Conservation (phyloP, 2,329 filamentous ascomycete species). For the Hypocrella siamensis region DNA sequence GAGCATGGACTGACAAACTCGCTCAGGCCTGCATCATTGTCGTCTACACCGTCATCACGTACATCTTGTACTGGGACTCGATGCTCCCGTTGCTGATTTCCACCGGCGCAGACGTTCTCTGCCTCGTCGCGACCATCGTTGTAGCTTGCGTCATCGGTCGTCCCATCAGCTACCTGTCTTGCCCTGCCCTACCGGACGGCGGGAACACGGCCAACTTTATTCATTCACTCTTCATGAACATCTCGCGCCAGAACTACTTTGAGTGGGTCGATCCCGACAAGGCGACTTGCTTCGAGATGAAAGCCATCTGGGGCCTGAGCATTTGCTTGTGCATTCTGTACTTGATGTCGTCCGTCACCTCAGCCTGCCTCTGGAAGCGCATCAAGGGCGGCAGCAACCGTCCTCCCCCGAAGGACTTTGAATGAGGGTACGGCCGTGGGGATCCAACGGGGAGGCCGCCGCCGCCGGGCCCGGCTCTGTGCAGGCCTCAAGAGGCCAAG, state of each 20-base stretch:
- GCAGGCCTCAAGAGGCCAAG: constrained; percentile 10
- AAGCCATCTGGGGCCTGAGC: constrained; percentile 73
- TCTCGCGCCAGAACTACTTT: constrained; percentile 16
- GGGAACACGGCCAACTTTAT: constrained; percentile 29
- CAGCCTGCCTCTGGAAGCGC: constrained; percentile 46
- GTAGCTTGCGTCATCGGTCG: constrained; percentile 64
- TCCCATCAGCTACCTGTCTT: constrained; percentile 65
- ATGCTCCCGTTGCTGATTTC: constrained; percentile 61
- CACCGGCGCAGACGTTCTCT: constrained; percentile 46
- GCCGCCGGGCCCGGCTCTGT: constrained; percentile 4
- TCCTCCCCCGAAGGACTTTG: constrained; percentile 28
- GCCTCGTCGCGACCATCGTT: constrained; percentile 65
- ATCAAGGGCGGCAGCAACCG: constrained; percentile 23
- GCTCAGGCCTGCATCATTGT: constrained; percentile 60
- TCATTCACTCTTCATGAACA: constrained; percentile 24
- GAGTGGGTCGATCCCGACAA: constrained; percentile 35
- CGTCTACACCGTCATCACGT: constrained; percentile 65
- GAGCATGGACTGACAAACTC: too few relatives aligned
- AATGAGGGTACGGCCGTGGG: constrained; percentile 34
- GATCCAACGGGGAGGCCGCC: constrained; percentile 8
- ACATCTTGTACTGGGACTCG: constrained; percentile 66
- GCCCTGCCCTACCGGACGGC: constrained; percentile 32
- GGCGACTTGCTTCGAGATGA: constrained; percentile 66
- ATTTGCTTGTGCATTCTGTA: constrained; percentile 66
- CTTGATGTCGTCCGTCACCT: constrained; percentile 43